Base-by-base conservation (phyloP, 352 stramenopile genomes). In the Stramenopiles sp. region DNA sequence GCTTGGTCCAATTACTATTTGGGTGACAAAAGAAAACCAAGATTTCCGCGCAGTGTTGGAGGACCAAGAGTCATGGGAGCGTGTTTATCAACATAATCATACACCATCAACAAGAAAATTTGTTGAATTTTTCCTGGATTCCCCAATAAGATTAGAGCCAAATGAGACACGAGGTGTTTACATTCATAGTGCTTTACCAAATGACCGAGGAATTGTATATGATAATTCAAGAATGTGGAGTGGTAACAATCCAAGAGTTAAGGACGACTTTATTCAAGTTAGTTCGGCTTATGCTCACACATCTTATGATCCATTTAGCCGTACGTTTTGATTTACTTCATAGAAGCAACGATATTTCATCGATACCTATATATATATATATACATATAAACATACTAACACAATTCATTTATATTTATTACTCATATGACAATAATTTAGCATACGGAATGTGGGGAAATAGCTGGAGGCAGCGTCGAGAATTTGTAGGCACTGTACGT, bases 191-290 rank as follows among this genome's bases (percentile, higher is more conserved):
- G 43, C 77, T 7, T 32, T 33, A 1, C 1, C 65, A 6, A 74
- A 31, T 30, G 88, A 92, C 83, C 78, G 86, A 78, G 88, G 84
- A 0, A 88, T 92, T 78, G 86, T 92, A 4, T 92, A 92, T 80
- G 88, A 92, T 80, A 90, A 92, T 79, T 53, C 80, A 80, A 81
- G 63, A 63, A 69, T 69, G 53, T 69, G 20, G 20, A 69, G 20
- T 23, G 20, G 20, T 27, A 79, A 32, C 80, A 81, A 65, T 30
- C 81, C 20, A 20, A 88, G 82, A 30, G 85, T 88, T 78, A 83
- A 90, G 78, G 88, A 92, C 80, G 74, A 83, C 74, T 87, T 90
- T 77, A 80, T 92, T 63, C 80, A 82, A 6, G 86, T 92, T 76
- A 65, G 86, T 13, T 82, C 84, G 0, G 88, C 87, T 31, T 81